Evolutionary conservation across 2,329 filamentous ascomycete species (phyloP).

Genomic region (Sarocladium kiliense): DNA sequence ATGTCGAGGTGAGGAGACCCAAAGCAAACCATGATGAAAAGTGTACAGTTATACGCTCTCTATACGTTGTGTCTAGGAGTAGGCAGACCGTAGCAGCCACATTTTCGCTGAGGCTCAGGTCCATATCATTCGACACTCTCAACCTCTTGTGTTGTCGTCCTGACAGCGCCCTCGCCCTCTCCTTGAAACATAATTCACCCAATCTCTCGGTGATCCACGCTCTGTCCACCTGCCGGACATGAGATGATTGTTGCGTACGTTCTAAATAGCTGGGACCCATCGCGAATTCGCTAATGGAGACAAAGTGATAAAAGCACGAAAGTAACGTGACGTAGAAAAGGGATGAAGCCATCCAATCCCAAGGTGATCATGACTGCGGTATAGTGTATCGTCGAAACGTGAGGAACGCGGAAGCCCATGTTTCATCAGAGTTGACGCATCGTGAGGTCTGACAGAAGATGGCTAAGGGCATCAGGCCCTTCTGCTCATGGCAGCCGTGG

Average conservation of each 20-base stretch:
- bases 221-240: background rate
- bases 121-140: too few species aligned
- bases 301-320: background rate
- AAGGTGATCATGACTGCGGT: conserved; percentile 1
- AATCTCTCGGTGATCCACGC: background rate
- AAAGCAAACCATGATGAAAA: background rate
- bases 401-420: background rate
- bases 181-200: background rate
- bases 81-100: too few species aligned
- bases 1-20: background rate
- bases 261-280: conserved; percentile 11
- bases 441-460: background rate
- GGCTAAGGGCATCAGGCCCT: conserved; percentile 21
- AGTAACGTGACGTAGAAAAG: background rate
- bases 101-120: too few species aligned
- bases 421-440: background rate
- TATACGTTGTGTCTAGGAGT: background rate
- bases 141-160: too few species aligned
- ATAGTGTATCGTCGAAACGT: conserved; percentile 1
- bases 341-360: background rate
- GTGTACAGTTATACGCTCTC: background rate
- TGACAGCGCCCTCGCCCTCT: too few species aligned
- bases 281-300: background rate
- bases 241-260: background rate
- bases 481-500: conserved; percentile 54